Evolutionary conservation across 164 flowering plant genomes (phyloP).

Genomic region (Platanus orientalis): DNA sequence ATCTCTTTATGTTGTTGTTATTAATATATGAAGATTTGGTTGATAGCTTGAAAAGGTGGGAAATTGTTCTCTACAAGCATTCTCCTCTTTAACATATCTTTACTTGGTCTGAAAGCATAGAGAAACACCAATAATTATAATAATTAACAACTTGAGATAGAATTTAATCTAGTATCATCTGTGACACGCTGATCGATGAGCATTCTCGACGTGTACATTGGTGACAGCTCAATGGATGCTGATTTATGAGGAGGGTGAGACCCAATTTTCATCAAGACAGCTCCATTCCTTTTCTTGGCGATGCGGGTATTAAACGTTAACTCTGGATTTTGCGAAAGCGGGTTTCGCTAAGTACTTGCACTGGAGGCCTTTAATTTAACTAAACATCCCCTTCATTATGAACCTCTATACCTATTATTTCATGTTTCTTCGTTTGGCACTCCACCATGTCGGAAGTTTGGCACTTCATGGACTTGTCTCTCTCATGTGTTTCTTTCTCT

Average conservation of each 20-base stretch:
- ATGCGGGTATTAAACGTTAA: too few relatives aligned
- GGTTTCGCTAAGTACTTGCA: background rate
- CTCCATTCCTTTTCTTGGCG: background rate
- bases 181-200: background rate
- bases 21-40: background rate
- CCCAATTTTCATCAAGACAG: background rate
- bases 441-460: background rate
- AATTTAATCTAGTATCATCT: background rate
- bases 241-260: background rate
- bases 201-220: background rate
- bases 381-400: background rate
- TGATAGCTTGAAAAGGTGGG: constrained; percentile 2
- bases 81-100: background rate
- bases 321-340: background rate
- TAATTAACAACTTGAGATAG: too few relatives aligned
- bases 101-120: constrained; percentile 9
- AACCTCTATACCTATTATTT: background rate
- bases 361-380: background rate
- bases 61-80: constrained; percentile 18
- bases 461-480: background rate
- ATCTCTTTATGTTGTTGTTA: background rate
- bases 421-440: background rate
- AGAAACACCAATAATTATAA: background rate
- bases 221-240: background rate
- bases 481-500: background rate